Percentiles rank a stretch among this genome's conserved stretches.
Conservation (phyloP, 192 early-diverging fungal genomes). For the Rhizoclosmatium globosum region DNA sequence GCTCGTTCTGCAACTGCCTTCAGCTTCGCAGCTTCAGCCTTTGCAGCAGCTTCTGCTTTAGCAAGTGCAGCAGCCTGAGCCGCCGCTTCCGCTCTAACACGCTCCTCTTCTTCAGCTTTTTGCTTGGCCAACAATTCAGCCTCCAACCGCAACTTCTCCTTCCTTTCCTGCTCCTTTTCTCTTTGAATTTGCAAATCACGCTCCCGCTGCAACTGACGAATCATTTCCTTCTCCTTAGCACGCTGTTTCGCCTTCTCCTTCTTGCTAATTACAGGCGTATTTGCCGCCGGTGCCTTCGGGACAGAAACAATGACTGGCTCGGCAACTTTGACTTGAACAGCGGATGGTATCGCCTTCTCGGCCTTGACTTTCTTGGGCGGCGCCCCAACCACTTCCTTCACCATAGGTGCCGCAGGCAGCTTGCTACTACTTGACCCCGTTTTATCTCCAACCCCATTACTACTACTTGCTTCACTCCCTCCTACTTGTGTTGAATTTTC, state of each 20-base stretch:
- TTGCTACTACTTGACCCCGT: not conserved
- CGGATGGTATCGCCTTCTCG: not conserved
- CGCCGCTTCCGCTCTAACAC: not conserved
- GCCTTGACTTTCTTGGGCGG: not conserved
- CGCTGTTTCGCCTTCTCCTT: conserved; percentile 37
- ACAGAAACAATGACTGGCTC: not conserved
- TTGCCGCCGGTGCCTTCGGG: not conserved
- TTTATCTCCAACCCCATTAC: not conserved
- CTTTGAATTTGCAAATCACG: conserved; percentile 5
- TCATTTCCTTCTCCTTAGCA: conserved; percentile 26
- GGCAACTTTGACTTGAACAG: not conserved
- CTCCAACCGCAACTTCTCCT: conserved; percentile 1
- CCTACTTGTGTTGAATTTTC: not conserved
- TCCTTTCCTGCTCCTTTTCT: conserved; percentile 18
- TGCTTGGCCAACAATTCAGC: not conserved
- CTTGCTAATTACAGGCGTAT: not conserved
- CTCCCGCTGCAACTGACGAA: conserved; percentile 27
- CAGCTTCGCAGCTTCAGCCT: not conserved
- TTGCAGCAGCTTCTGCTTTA: not conserved
- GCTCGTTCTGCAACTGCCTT: not conserved
- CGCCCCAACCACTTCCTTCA: conserved; percentile 2
- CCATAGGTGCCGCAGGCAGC: not conserved
- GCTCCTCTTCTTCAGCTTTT: not conserved
- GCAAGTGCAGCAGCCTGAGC: not conserved
- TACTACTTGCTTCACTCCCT: not conserved